These are phyloP conservation scores for Xerocomus brunneocitrinus DNA, from an alignment of 768 basidiomycete genomes.

Conservation along the genomic window DNA sequence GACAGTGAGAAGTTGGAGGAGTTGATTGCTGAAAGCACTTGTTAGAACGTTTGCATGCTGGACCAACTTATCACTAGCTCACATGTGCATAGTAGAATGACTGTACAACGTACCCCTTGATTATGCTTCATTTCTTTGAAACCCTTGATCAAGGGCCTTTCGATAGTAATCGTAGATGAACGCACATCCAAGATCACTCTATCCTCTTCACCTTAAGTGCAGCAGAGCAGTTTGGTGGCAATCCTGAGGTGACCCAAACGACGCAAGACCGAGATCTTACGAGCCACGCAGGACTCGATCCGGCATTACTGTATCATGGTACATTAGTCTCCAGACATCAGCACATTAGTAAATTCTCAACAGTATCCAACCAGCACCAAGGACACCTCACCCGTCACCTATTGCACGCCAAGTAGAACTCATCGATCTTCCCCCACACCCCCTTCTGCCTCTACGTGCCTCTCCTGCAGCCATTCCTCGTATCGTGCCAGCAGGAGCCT, in stretches of 20 bases:
- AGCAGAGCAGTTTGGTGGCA: too few relatives aligned
- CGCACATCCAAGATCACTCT: too few relatives aligned
- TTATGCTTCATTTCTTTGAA: too few relatives aligned
- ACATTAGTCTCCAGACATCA: neutral
- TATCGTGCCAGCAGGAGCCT: slow-evolving; percentile 66
- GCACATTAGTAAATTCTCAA: neutral
- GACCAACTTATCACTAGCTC: too few relatives aligned
- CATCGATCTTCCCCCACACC: neutral
- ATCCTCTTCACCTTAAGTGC: too few relatives aligned
- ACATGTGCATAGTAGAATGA: neutral
- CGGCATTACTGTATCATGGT: neutral
- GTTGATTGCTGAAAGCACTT: neutral
- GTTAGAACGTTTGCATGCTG: neutral
- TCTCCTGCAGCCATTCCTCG: slow-evolving; percentile 34
- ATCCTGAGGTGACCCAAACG: too few relatives aligned
- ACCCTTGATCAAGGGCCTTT: too few relatives aligned
- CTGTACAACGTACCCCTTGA: neutral
- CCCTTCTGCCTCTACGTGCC: neutral
- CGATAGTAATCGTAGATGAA: too few relatives aligned
- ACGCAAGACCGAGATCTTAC: neutral
- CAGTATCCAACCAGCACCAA: neutral
- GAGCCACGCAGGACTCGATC: neutral
- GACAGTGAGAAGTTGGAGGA: neutral
- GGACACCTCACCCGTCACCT: neutral
- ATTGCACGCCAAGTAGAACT: neutral